phyloP scores from a whole-genome alignment of 768 basidiomycete genomes.

The Mycena sanguinolenta region DNA sequence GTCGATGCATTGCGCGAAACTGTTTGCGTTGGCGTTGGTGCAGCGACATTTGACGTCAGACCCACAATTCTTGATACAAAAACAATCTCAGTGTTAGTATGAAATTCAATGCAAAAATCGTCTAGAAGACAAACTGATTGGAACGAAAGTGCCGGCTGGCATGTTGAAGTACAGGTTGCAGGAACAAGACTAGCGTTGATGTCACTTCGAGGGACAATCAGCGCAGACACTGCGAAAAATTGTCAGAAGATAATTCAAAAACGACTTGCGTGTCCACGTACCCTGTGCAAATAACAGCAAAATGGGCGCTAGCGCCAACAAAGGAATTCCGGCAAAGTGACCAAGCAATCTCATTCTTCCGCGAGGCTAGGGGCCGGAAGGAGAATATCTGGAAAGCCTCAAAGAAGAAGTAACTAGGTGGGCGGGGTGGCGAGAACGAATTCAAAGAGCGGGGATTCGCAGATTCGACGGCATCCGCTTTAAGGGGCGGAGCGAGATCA shows the following conservation, averaged over 20 bases:
- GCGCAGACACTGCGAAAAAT: background rate
- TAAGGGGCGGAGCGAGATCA: background rate
- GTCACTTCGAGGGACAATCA: constrained; percentile 11
- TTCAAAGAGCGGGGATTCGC: background rate
- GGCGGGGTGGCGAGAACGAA: background rate
- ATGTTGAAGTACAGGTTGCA: background rate
- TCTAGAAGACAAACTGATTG: constrained; percentile 11
- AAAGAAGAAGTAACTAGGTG: background rate
- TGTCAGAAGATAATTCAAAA: background rate
- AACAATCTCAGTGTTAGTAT: background rate
- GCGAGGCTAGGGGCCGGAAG: background rate
- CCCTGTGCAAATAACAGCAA: constrained; percentile 8
- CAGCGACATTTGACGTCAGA: constrained; percentile 22
- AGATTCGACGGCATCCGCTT: background rate
- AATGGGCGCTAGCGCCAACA: constrained; percentile 19
- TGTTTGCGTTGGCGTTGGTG: constrained; percentile 8
- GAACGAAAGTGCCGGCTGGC: constrained; percentile 9
- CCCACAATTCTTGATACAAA: constrained; percentile 3
- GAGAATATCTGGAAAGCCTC: background rate
- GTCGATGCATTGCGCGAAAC: constrained; percentile 23
- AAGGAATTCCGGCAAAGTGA: background rate
- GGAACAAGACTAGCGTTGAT: constrained; percentile 21
- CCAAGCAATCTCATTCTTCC: background rate
- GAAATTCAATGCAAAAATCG: no score
- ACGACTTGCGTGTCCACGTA: constrained; percentile 1